Base-by-base conservation (phyloP, 768 basidiomycete species). In the Nidularia sp. region DNA sequence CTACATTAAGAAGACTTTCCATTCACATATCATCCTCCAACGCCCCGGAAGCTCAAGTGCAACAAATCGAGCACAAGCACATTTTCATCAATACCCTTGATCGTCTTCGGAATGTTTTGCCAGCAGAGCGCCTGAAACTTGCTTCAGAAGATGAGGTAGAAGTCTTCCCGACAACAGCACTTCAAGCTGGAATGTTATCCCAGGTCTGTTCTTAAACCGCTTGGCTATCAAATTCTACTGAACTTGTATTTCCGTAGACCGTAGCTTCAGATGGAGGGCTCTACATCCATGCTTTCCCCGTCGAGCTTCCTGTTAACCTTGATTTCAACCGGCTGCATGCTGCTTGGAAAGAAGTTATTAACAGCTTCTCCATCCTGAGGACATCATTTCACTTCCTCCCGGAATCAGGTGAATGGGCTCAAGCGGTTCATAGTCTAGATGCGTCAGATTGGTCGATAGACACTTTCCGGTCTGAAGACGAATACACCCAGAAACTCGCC, bases 131-230 rank as follows among this genome's bases (percentile, higher is more conserved):
- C 29, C 6, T 66, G 47, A 57, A 59, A 43, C 50, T 66, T 12
- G 48, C 56, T 31, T 31, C 50, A 22, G 58, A 59, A 5, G 77
- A 79, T 49, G 52, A 62, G 25, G 64, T 72, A 5, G 52, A 55
- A 9, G 48, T 72, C 22, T 73, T 64, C 53, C 76, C 76, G 8
- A 71, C 72, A 5, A 78, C 76, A 4, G 66, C 64, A 18, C 62
- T 79, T 15, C 78, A 79, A 59, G 65, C 74, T 12, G 78, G 78
- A 8, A 77, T 79, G 76, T 56, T 79, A 41, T 77, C 77, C 2
- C 77, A 79, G 66, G 77, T 75, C 52, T n/a, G 12, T 45, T 45
- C 25, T 45, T 45, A 9, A 41, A 62, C 51, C 15, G 33, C 9
- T 47, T 29, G 50, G 41, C 50, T 32, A 31, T 42, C 22, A 42